Evolutionary conservation across 805 yeast species (phyloP), one percentile per base, ranked within the genome.

Genomic region (Saccharomycopsis sp.): DNA sequence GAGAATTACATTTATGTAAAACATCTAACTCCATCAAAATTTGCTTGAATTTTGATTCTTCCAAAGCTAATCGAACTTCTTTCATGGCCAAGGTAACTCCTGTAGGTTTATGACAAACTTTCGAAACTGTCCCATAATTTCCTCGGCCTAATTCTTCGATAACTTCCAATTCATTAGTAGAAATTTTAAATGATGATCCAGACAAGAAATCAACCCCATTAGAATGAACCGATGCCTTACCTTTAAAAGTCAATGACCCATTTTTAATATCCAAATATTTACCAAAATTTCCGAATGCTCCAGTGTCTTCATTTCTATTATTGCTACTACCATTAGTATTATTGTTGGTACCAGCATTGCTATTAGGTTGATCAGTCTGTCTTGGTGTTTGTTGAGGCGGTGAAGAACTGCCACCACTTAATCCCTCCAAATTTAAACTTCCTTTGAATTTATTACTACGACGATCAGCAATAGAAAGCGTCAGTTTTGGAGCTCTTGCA

Each of bases 51-150:
- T 88, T 88, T n/a, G 85, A 74, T 56, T 90, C 97, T 59, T 93
- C 97, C 49, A 93, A 71, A 60, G 90, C 97, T 38, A 93, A 67
- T 43, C 96, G 70, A 37, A 93, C 96, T 61, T 93, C 97, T 62
- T 93, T 93, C 94, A 93, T 87, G 1, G 97, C 97, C 97, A 93
- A 88, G 16, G 79, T 65, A 16, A 90, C 84, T 17, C 87, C 85
- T 0, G 96, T 88, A 9, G 97, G 97, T 57, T 81, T 86, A 63
- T 93, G 97, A 36, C 86, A 66, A 2, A 90, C 98, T 62, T 88
- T 89, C 19, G 89, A 77, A 5, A 93, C 98, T 1, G 95, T 85
- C 43, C 98, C 98, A 62, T 93, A 93, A 64, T 93, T 93, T 7
- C 98, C 98, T 38, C 90, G 76, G 2, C 98, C 98, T 38, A 93